Evolutionary conservation across 495 filamentous ascomycete species (phyloP), one percentile per base, ranked within the genome.

Genomic region (Amniculicola lignicola): DNA sequence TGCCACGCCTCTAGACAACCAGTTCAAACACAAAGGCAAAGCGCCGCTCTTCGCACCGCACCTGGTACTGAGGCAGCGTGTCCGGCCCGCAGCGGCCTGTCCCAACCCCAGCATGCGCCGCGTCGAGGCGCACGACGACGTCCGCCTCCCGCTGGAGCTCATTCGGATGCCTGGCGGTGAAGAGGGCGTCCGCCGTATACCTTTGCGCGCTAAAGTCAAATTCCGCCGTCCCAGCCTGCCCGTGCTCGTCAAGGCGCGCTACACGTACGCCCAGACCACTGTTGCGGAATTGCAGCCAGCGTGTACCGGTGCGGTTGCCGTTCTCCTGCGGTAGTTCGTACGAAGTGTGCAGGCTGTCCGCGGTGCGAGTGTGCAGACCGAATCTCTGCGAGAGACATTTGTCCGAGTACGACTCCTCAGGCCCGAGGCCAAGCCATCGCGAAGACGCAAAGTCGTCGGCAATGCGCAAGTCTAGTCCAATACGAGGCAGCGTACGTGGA

Each of bases 321-420:
- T 72, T 77, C 53, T 87, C 83, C 51, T 86, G 83, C 0, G 82
- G 83, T 23, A 78, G 76, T 36, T 87, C 83, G 61, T 84, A 86
- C 2, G 72, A 66, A 1, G 76, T 77, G 46, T 76, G 75, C 35
- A 86, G 73, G 3, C 77, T 69, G 10, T 69, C 68, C 2, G 79
- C 67, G 4, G 40, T 51, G 2, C 66, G 68, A 4, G 63, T 57
- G 68, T 77, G 83, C 6, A 76, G 58, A 4, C 81, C 81, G 1
- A 79, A 35, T 22, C 71, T 74, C 50, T 81, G 79, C 4, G 81
- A 76, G 0, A 72, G 64, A 52, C 79, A 78, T 67, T 80, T 84
- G 69, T 86, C 83, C 9, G 72, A 68, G 45, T 86, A 86, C 6
- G 76, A 76, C 67, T 85, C 82, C 5, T 78, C 81, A 0, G 84